phyloP scores from a whole-genome alignment of 768 basidiomycete genomes.

The Panaeolus papilionaceus region DNA sequence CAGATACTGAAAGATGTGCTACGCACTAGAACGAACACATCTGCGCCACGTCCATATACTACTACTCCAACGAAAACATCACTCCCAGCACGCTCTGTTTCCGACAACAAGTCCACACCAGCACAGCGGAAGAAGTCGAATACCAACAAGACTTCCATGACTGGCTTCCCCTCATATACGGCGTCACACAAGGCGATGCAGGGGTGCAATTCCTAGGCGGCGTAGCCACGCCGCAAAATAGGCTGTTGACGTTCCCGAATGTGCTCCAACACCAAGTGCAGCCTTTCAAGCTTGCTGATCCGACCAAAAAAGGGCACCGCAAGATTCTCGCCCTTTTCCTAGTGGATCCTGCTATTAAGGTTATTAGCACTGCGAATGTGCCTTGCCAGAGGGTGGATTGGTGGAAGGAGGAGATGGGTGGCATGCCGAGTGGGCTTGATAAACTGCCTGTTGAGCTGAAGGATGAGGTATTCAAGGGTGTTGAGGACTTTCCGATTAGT shows the following conservation, averaged over 20 bases:
- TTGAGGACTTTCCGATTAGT: conserved; percentile 26
- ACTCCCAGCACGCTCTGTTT: conserved; percentile 31
- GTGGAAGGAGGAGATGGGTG: conserved; percentile 29
- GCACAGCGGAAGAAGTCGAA: conserved; percentile 14
- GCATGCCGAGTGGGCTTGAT: neutral
- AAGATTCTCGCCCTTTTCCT: conserved; percentile 52
- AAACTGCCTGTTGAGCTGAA: conserved; percentile 23
- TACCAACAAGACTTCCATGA: conserved; percentile 34
- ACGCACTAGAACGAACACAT: conserved; percentile 33
- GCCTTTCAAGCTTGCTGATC: conserved; percentile 44
- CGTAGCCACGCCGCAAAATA: conserved; percentile 40
- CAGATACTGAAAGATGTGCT: conserved; percentile 14
- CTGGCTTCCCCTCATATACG: conserved; percentile 37
- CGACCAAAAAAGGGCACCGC: conserved; percentile 45
- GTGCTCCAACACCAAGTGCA: conserved; percentile 46
- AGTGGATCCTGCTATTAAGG: conserved; percentile 39
- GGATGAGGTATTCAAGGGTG: conserved; percentile 24
- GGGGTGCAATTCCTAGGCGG: conserved; percentile 38
- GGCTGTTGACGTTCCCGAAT: conserved; percentile 49
- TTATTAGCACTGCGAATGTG: conserved; percentile 36
- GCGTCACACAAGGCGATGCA: conserved; percentile 29
- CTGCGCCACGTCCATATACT: conserved; percentile 30
- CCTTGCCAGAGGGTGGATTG: conserved; percentile 39
- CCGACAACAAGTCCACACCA: conserved; percentile 25
- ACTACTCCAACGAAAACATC: conserved; percentile 34